Evolutionary conservation across 192 early-diverging fungal species (phyloP).

Genomic region (Coemansia sp.): DNA sequence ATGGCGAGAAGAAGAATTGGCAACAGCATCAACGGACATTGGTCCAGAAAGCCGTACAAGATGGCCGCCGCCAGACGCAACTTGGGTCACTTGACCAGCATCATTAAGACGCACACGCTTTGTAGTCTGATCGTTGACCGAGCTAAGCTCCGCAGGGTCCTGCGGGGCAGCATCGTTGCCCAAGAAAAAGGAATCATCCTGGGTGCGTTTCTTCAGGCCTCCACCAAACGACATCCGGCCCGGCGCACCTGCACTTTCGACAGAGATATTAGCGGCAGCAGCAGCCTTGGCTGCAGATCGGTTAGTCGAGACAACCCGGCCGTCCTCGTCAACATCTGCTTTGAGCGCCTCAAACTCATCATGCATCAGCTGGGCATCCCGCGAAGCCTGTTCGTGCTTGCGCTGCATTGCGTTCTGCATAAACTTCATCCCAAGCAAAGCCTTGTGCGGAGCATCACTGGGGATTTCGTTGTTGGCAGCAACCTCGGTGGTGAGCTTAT

Average conservation of each 20-base stretch:
- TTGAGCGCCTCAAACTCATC: conserved; percentile 43
- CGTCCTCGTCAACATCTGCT: conserved; percentile 38
- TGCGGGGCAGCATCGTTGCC: conserved; percentile 18
- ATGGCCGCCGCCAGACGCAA: conserved; percentile 56
- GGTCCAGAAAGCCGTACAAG: conserved; percentile 61
- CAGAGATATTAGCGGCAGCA: neutral
- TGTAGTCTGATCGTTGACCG: neutral
- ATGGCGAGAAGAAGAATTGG: neutral
- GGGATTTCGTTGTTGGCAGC: conserved; percentile 35
- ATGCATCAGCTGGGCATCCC: conserved; percentile 35
- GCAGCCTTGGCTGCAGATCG: neutral
- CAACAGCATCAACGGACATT: conserved; percentile 45
- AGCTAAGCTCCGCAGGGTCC: conserved; percentile 24
- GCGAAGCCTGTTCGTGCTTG: conserved; percentile 53
- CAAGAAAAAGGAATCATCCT: neutral
- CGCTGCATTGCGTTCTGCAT: conserved; percentile 83
- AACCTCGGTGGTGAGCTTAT: conserved; percentile 17
- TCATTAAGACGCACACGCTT: conserved; percentile 59
- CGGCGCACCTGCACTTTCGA: conserved; percentile 8
- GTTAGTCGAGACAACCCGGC: conserved; percentile 16
- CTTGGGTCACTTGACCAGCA: conserved; percentile 42
- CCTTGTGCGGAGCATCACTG: conserved; percentile 63
- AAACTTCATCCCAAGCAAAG: conserved; percentile 95
- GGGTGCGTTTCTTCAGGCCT: conserved; percentile 15
- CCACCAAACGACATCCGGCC: conserved; percentile 52